Percentiles rank a stretch among this genome's conserved stretches.
Conservation (phyloP, 345 rosid species). For the Cardamine chenopodiifolia region DNA sequence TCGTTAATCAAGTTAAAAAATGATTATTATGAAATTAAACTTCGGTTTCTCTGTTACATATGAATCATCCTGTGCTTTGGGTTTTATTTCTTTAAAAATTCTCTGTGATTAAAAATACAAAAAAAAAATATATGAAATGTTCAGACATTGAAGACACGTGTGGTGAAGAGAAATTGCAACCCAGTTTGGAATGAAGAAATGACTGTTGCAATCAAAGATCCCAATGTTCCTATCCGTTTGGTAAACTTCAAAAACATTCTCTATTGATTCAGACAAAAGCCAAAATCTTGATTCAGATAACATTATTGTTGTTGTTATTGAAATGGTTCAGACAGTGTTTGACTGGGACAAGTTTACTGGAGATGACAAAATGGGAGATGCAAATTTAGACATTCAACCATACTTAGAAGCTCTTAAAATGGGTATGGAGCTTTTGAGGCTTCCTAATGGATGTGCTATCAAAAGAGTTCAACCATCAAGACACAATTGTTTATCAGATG, state of each 20-base stretch:
- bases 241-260: slow-evolving; percentile 37
- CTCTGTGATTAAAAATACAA: not conserved
- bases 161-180: slow-evolving; percentile 67
- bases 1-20: not conserved
- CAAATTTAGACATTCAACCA: slow-evolving; percentile 62
- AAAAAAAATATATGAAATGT: not conserved
- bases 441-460: slow-evolving; percentile 64
- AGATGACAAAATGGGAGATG: slow-evolving; percentile 91
- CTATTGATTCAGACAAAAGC: slow-evolving; percentile 4
- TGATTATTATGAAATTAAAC: not conserved
- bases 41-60: not conserved
- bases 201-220: slow-evolving; percentile 65
- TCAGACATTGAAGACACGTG: slow-evolving; percentile 78
- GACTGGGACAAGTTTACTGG: slow-evolving; percentile 72
- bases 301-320: not conserved
- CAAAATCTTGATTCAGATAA: not conserved
- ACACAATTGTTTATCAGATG: slow-evolving; percentile 61
- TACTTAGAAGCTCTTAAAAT: slow-evolving; percentile 59
- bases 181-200: slow-evolving; percentile 88
- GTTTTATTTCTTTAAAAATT: not conserved
- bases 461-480: slow-evolving; percentile 54
- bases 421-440: slow-evolving; percentile 50
- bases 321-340: slow-evolving; percentile 60
- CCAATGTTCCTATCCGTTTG: slow-evolving; percentile 54
- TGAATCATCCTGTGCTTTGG: not conserved